phyloP scores from a whole-genome alignment of 2,329 filamentous ascomycete species.

The Chrysoporthe austroafricana region DNA sequence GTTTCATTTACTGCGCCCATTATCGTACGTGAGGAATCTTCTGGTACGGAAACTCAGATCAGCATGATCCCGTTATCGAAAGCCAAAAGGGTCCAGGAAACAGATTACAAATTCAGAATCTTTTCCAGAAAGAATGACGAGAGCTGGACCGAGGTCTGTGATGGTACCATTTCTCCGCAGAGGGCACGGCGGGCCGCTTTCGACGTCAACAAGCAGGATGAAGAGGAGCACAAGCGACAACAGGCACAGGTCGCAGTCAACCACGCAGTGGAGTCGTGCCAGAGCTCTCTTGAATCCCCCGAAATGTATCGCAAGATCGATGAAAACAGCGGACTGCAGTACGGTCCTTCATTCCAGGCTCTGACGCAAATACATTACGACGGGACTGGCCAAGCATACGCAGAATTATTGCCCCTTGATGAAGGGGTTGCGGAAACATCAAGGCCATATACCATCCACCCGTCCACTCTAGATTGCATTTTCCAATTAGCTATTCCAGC shows the following conservation, averaged over 20 bases:
- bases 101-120: background rate
- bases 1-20: conserved; percentile 33
- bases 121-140: background rate
- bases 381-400: background rate
- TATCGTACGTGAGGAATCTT: background rate
- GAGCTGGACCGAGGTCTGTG: background rate
- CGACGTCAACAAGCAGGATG: conserved; percentile 1
- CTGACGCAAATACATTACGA: background rate
- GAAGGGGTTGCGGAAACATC: background rate
- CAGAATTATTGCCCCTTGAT: background rate
- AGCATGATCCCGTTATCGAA: background rate
- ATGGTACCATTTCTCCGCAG: background rate
- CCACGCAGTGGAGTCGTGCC: background rate
- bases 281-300: background rate
- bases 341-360: conserved; percentile 6
- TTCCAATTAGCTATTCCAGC: conserved; percentile 6
- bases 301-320: background rate
- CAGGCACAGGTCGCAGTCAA: background rate
- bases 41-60: background rate
- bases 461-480: background rate
- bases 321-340: conserved; percentile 1
- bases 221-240: background rate
- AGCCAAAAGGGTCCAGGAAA: background rate
- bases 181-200: background rate
- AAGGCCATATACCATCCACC: background rate